Evolutionary conservation across 257 asterid genomes (phyloP).

Genomic region (Fraxinus pennsylvanica): DNA sequence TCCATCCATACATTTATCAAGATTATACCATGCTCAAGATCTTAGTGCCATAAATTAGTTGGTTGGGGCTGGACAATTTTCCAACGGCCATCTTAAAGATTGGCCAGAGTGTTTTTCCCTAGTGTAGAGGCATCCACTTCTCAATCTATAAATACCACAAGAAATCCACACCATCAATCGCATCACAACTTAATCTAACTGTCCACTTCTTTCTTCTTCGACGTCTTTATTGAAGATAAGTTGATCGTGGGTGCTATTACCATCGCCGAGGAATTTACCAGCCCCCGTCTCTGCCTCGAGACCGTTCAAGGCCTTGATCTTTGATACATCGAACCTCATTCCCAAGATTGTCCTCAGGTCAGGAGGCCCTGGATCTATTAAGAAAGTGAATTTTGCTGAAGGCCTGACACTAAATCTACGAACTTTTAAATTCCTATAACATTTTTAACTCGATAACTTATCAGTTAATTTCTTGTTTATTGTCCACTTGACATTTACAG

Average conservation of each 20-base stretch:
- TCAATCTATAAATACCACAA: slow-evolving; percentile 29
- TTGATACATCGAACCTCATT: slow-evolving; percentile 44
- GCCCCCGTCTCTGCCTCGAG: slow-evolving; percentile 34
- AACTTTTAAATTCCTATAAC: background rate
- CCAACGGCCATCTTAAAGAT: slow-evolving; percentile 14
- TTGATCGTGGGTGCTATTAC: slow-evolving; percentile 34
- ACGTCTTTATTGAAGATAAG: background rate
- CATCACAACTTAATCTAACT: background rate
- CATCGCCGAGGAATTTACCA: slow-evolving; percentile 30
- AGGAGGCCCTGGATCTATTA: slow-evolving; percentile 52
- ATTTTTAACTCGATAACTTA: background rate
- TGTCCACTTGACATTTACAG: background rate
- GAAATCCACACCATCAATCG: slow-evolving; percentile 6
- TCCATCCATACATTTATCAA: no score
- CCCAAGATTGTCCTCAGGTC: slow-evolving; percentile 40
- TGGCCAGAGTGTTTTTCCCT: background rate
- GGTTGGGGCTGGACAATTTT: background rate
- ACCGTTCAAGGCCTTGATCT: slow-evolving; percentile 41
- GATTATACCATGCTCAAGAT: background rate
- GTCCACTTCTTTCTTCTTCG: background rate
- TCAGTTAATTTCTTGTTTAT: background rate
- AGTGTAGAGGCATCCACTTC: background rate
- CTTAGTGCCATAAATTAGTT: background rate
- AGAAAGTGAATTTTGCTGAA: slow-evolving; percentile 42
- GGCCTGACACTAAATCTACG: slow-evolving; percentile 19